Base-by-base conservation (phyloP, 106 monocot genomes). In the Acorus gramineus region DNA sequence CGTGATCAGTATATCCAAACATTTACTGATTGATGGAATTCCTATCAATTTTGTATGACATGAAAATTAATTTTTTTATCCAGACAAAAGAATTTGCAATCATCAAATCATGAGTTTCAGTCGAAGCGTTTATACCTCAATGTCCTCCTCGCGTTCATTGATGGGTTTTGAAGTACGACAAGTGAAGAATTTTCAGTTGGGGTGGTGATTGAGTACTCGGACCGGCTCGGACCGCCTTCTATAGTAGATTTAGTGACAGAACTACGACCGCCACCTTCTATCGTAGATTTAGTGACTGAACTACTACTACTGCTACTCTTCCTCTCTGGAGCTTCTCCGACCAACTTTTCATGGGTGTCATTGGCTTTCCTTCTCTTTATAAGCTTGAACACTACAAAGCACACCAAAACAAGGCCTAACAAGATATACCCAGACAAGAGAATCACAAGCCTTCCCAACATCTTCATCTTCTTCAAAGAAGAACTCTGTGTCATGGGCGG, bases 401-500 rank as follows among this genome's bases (percentile, higher is more conserved):
- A 45, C 1, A 67, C 2, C 14, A 84, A 0, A 4, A 60, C 69
- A 2, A 71, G 13, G 4, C 62, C 77, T 1, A 80, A 64, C 47
- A 71, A 7, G 13, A 80, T 58, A 12, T 80, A 84, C 3, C 84
- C 84, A 2, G 61, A 70, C 50, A 49, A 57, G 61, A 77, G 66
- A 50, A 71, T 11, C 4, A 56, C 8, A 9, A 72, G 72, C 2
- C 61, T 13, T 2, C 3, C 8, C 11, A 9, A 48, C 3, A 2
- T 42, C 10, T 3, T 63, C 46, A 56, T 69, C 11, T 60, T 52
- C 52, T 67, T 67, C 0, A 11, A 2, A 3, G 10, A 14, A 12
- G 59, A 11, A 6, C 53, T 8, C 54, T 66, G 6, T 4, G 65
- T n/a, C 2, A 42, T 42, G 3, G 61, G 11, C 8, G 63, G 12